A percentile compares a stretch with the other conserved stretches of the same genome.
Evolutionary conservation across 768 basidiomycete genomes (phyloP).

Genomic region (Boletus sensibilis): DNA sequence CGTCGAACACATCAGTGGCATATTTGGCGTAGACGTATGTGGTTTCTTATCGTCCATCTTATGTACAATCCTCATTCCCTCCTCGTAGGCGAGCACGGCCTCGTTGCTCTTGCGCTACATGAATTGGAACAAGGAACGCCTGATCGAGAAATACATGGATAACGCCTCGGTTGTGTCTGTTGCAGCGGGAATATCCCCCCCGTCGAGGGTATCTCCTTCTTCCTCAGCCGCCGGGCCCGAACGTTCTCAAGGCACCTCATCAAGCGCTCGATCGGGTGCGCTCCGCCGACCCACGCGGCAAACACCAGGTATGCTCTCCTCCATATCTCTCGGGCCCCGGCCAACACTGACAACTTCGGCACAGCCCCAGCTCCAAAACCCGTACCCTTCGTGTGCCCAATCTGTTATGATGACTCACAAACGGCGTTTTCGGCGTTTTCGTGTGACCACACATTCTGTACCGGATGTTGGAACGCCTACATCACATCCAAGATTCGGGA

Average conservation of each 20-base stretch:
- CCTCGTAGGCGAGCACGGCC: slow-evolving; percentile 60
- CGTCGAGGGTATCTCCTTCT: slow-evolving; percentile 22
- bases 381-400: slow-evolving; percentile 80
- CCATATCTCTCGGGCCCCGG: neutral
- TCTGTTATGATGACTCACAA: slow-evolving; percentile 84
- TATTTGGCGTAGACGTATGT: slow-evolving; percentile 88
- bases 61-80: neutral
- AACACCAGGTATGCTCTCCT: slow-evolving; percentile 21
- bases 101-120: slow-evolving; percentile 77
- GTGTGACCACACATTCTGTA: slow-evolving; percentile 86
- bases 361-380: slow-evolving; percentile 29
- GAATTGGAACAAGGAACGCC: slow-evolving; percentile 94
- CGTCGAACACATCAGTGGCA: slow-evolving; percentile 81
- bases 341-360: neutral
- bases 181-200: slow-evolving; percentile 66
- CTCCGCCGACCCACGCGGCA: slow-evolving; percentile 32
- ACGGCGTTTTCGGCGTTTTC: slow-evolving; percentile 69
- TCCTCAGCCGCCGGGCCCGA: slow-evolving; percentile 32
- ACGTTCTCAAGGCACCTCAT: slow-evolving; percentile 30
- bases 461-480: slow-evolving; percentile 82
- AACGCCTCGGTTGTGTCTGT: slow-evolving; percentile 69
- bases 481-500: slow-evolving; percentile 76
- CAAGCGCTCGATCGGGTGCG: slow-evolving; percentile 23
- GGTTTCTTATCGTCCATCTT: neutral
- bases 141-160: slow-evolving; percentile 98